Evolutionary conservation across 2,329 filamentous ascomycete genomes (phyloP), one percentile per base, ranked within the genome.

Genomic region (Chrysoporthe puriensis): DNA sequence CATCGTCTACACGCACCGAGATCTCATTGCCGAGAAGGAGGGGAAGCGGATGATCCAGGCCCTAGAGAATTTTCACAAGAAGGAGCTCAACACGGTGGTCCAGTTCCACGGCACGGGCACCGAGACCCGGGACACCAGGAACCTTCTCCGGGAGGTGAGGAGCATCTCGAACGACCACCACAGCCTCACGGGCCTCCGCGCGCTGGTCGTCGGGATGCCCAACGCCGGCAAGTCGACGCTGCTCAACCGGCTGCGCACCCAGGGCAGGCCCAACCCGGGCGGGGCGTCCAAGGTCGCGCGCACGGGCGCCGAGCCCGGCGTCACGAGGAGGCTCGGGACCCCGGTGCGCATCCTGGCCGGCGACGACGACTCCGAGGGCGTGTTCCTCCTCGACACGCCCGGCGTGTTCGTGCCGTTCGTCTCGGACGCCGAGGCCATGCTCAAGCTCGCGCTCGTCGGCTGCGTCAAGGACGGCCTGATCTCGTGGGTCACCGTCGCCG

Each of bases 381-480:
- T 97, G 5, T 97, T 96, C 77, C 81, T 98, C 56, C 82, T 97
- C 60, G 96, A 99, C 79, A 97, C 95, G 0, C 96, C 96, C 0
- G 96, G 96, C 60, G 94, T 99, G 9, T 99, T 98, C 78, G 88
- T 97, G 68, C 96, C 96, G 0, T 97, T 97, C 77, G 91, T 98
- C 40, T 86, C 90, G 0, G 88, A 96, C 74, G 86, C 91, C 18
- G 91, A 96, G 76, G 88, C 90, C 58, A 99, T 99, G 96, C 83
- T 99, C 70, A 98, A 97, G 79, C 86, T 99, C n/a, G 91, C 94
- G 1, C 86, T 98, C 0, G 94, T 93, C 63, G 93, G 95, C 26
- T 92, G 91, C 77, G 93, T 99, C 65, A 97, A 97, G 77, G 93
- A 97, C 77, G 92, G 91, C 0, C 85, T 98, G 48, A 90, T 99